Conservation (phyloP, 2,329 filamentous ascomycete genomes). For the Periglandula ipomoeae region DNA sequence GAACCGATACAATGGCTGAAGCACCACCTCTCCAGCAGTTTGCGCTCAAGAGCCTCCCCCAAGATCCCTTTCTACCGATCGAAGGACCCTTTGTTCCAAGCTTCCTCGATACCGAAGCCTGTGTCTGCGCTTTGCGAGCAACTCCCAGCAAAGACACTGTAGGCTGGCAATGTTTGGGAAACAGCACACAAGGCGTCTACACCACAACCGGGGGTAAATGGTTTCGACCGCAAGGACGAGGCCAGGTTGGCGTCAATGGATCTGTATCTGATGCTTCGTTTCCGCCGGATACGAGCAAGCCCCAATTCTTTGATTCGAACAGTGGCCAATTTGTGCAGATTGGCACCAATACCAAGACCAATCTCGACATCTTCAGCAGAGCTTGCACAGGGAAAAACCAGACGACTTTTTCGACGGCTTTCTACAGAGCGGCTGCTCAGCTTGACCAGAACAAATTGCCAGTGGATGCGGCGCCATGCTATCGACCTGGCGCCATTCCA, state of each 20-base stretch:
- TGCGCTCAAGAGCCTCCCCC: constrained; percentile 15
- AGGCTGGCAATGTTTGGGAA: constrained; percentile 35
- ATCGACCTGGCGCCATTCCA: constrained; percentile 27
- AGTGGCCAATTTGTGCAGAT: constrained; percentile 18
- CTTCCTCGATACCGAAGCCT: constrained; percentile 31
- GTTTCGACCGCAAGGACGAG: constrained; percentile 24
- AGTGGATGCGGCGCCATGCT: constrained; percentile 30
- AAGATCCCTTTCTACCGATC: constrained; percentile 29
- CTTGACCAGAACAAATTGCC: constrained; percentile 18
- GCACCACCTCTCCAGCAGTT: neutral
- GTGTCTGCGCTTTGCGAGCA: constrained; percentile 27
- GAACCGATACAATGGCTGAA: neutral
- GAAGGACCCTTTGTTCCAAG: constrained; percentile 21
- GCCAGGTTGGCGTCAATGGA: constrained; percentile 13
- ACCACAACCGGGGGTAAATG: constrained; percentile 29
- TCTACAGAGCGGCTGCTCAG: constrained; percentile 25
- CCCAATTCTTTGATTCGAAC: constrained; percentile 20
- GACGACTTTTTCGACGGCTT: constrained; percentile 31
- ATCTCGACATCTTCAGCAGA: constrained; percentile 26
- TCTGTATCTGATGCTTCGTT: constrained; percentile 28
- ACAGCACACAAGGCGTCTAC: constrained; percentile 31
- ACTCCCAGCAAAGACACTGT: constrained; percentile 12
- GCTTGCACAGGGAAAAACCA: constrained; percentile 33
- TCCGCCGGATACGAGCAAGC: constrained; percentile 20
- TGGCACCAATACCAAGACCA: constrained; percentile 10